Conservation (phyloP, 805 yeast genomes). For the Schizosaccharomyces octosporus region DNA sequence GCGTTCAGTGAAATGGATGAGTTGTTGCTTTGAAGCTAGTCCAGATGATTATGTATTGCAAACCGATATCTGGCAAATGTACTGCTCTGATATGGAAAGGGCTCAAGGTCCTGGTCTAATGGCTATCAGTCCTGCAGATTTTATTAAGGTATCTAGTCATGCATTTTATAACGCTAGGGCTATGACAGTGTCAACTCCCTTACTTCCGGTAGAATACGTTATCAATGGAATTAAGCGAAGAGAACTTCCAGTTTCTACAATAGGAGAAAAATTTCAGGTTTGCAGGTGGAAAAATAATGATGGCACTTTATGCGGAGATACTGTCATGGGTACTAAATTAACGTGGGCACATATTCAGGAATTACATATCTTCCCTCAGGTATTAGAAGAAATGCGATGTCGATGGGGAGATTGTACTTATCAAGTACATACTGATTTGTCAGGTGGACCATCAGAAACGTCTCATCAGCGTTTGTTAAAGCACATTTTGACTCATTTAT, state of each 20-base stretch:
- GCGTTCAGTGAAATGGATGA: conserved; percentile 83
- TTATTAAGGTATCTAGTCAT: conserved; percentile 76
- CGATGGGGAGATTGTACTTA: not conserved
- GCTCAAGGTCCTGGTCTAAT: not conserved
- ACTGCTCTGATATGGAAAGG: conserved; percentile 12
- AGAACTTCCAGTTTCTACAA: conserved; percentile 14
- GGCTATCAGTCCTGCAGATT: conserved; percentile 46
- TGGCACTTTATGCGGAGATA: conserved; percentile 2
- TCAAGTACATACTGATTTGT: not conserved
- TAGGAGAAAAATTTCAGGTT: conserved; percentile 7
- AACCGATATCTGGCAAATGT: conserved; percentile 78
- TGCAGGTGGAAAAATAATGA: conserved; percentile 8
- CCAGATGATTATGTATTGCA: conserved; percentile 74
- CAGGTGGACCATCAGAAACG: not conserved
- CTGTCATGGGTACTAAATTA: conserved; percentile 6
- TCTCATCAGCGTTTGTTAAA: not conserved
- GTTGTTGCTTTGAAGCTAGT: conserved; percentile 66
- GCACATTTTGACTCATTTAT: not conserved
- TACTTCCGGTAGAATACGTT: conserved; percentile 45
- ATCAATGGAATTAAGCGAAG: conserved; percentile 90
- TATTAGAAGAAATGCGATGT: not conserved
- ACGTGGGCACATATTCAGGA: conserved; percentile 7
- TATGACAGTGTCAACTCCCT: conserved; percentile 54
- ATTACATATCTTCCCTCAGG: conserved; percentile 3
- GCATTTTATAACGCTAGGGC: conserved; percentile 64